phyloP scores from a whole-genome alignment of 2,329 filamentous ascomycete genomes.

The Curvularia eragrostidis region DNA sequence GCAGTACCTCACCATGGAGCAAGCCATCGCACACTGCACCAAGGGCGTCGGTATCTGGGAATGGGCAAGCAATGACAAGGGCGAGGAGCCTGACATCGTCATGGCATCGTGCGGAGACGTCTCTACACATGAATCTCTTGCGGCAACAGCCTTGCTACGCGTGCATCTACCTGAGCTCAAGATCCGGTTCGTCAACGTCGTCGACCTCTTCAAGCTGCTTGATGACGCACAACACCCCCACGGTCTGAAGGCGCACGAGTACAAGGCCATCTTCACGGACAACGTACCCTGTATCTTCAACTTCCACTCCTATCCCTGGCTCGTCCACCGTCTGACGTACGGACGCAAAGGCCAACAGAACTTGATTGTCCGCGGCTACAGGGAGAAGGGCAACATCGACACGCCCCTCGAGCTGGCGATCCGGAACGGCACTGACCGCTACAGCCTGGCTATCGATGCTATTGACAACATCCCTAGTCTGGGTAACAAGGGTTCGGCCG shows the following conservation, averaged over 20 bases:
- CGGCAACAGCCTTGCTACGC: constrained; percentile 76
- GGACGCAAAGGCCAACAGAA: constrained; percentile 72
- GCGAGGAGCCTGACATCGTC: constrained; percentile 72
- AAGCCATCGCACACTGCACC: constrained; percentile 76
- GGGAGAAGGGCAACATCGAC: constrained; percentile 84
- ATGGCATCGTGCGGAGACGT: constrained; percentile 80
- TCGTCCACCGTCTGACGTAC: constrained; percentile 78
- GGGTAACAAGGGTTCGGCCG: constrained; percentile 67
- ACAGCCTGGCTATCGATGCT: constrained; percentile 77
- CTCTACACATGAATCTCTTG: constrained; percentile 74
- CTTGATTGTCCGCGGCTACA: constrained; percentile 78
- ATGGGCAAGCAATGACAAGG: constrained; percentile 74
- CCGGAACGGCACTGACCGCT: constrained; percentile 77
- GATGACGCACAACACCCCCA: constrained; percentile 74
- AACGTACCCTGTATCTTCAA: constrained; percentile 80
- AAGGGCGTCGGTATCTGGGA: constrained; percentile 82
- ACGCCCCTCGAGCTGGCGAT: constrained; percentile 81
- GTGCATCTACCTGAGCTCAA: constrained; percentile 74
- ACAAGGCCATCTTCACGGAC: constrained; percentile 72
- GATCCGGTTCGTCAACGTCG: constrained; percentile 79
- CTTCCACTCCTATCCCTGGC: constrained; percentile 84
- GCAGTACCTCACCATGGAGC: constrained; percentile 76
- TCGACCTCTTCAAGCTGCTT: constrained; percentile 82
- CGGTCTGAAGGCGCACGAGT: constrained; percentile 66
- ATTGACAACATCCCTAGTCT: constrained; percentile 70